A percentile compares a stretch with the other conserved stretches of the same genome.
phyloP scores from a whole-genome alignment of 768 basidiomycete species.

The Baorangia bicolor region DNA sequence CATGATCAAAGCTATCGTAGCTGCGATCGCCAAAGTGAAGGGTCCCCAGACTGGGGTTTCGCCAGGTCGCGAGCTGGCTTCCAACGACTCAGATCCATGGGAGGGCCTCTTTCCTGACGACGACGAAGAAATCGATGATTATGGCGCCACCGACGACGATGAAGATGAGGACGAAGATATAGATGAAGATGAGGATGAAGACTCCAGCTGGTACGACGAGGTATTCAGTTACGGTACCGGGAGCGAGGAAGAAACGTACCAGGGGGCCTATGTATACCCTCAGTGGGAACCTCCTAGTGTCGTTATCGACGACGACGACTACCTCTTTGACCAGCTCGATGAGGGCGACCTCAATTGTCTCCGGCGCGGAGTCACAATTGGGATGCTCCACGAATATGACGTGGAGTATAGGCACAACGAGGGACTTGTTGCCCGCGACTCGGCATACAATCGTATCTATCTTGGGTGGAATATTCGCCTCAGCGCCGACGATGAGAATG shows the following conservation, averaged over 20 bases:
- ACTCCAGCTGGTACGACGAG: constrained; percentile 31
- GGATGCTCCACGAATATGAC: constrained; percentile 55
- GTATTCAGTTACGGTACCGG: constrained; percentile 36
- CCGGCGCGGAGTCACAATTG: constrained; percentile 56
- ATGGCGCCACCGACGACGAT: constrained; percentile 24
- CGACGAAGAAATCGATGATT: constrained; percentile 42
- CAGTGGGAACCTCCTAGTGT: constrained; percentile 60
- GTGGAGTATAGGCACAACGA: constrained; percentile 55
- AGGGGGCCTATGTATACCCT: constrained; percentile 43
- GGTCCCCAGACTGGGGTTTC: constrained; percentile 19
- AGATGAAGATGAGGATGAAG: constrained; percentile 33
- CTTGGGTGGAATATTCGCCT: constrained; percentile 70
- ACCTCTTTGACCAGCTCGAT: constrained; percentile 35
- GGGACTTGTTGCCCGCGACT: constrained; percentile 50
- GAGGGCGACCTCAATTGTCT: constrained; percentile 43
- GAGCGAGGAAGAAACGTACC: constrained; percentile 38
- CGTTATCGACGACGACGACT: constrained; percentile 35
- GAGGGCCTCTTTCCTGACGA: constrained; percentile 60
- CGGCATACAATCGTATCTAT: constrained; percentile 46
- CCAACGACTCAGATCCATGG: constrained; percentile 62
- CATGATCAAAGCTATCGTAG: constrained; percentile 59
- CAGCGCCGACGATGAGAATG: constrained; percentile 40
- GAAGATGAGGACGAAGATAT: constrained; percentile 26
- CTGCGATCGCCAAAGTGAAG: constrained; percentile 48
- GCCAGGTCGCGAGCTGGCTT: constrained; percentile 26